A percentile compares a stretch with the other conserved stretches of the same genome.
These are phyloP conservation scores for Monosporozyma aerobia DNA, from an alignment of 805 yeast genomes.

Conservation along the genomic window DNA sequence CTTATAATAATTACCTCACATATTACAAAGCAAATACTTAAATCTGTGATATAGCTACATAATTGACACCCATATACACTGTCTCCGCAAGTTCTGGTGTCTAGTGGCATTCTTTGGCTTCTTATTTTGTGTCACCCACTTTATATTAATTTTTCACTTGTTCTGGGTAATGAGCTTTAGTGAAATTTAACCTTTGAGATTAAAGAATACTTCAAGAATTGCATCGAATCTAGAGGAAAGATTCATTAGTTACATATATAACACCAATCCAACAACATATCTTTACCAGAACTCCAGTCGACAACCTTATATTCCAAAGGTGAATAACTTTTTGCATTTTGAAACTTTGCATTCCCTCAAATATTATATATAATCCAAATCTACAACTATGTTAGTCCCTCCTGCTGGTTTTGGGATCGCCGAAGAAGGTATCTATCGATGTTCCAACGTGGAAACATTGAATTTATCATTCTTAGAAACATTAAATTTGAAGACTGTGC, in stretches of 20 bases:
- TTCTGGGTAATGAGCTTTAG: neutral
- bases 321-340: neutral
- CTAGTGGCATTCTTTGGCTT: neutral
- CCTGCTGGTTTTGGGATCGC: constrained; percentile 91
- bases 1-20: no score
- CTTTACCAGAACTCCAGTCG: neutral
- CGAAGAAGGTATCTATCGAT: constrained; percentile 78
- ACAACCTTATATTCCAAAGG: neutral
- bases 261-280: neutral
- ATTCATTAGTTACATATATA: neutral
- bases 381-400: constrained; percentile 61
- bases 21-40: no score
- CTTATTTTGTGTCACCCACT: neutral
- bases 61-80: neutral
- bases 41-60: no score
- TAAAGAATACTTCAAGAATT: neutral
- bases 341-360: neutral
- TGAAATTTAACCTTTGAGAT: neutral
- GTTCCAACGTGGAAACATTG: constrained; percentile 67
- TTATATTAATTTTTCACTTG: neutral
- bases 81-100: neutral
- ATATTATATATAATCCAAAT: neutral
- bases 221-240: neutral
- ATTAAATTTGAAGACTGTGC: constrained; percentile 53
- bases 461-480: constrained; percentile 74